Conservation (phyloP, 2,329 filamentous ascomycete genomes). For the Cytospora piceae region DNA sequence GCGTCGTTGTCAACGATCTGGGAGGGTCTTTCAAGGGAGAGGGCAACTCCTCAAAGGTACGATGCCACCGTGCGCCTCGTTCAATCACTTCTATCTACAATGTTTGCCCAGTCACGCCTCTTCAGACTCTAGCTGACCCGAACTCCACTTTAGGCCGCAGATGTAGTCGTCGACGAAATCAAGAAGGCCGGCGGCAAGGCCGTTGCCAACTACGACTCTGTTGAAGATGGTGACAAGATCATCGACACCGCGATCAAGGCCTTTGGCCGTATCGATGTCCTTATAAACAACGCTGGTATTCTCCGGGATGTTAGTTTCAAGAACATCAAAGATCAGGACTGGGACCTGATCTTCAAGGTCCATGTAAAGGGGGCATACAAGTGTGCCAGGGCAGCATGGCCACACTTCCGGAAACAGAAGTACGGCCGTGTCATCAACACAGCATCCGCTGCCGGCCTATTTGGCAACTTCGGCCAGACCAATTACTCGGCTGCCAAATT, state of each 20-base stretch:
- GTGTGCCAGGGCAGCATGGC: slow-evolving; percentile 92
- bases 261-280: slow-evolving; percentile 87
- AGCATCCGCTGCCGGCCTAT: slow-evolving; percentile 91
- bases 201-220: slow-evolving; percentile 95
- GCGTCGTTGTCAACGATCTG: slow-evolving; percentile 87
- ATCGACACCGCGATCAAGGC: slow-evolving; percentile 83
- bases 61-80: slow-evolving; percentile 30
- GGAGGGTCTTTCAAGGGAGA: slow-evolving; percentile 93
- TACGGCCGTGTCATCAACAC: slow-evolving; percentile 97
- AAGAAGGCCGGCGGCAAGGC: slow-evolving; percentile 90
- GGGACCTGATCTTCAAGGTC: slow-evolving; percentile 92
- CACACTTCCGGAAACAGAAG: slow-evolving; percentile 98
- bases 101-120: not conserved
- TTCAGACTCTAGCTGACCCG: not conserved
- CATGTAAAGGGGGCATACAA: slow-evolving; percentile 95
- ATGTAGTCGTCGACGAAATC: slow-evolving; percentile 82
- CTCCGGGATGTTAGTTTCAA: slow-evolving; percentile 95
- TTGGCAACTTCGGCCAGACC: slow-evolving; percentile 92
- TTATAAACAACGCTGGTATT: slow-evolving; percentile 98
- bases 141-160: slow-evolving; percentile 64
- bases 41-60: slow-evolving; percentile 82
- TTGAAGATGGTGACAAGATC: slow-evolving; percentile 91
- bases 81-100: not conserved
- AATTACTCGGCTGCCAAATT: slow-evolving; percentile 99
- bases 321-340: slow-evolving; percentile 97